Evolutionary conservation across 306 rosid genomes (phyloP), one percentile per base, ranked within the genome.

Genomic region (Senna siamea): DNA sequence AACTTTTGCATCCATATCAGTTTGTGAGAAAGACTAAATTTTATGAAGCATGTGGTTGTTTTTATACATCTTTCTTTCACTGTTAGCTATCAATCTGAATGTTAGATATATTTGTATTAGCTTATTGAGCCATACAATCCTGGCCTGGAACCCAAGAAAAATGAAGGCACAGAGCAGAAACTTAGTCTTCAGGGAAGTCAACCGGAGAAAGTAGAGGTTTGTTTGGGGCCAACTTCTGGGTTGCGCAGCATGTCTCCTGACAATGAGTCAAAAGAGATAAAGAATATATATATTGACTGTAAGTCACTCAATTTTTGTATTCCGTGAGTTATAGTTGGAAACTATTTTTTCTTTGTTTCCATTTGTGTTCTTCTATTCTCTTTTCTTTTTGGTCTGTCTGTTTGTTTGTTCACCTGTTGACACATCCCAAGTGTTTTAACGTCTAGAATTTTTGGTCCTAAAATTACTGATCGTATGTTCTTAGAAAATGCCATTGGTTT

Each of bases 271-370:
- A 91, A 89, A 82, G 91, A 78, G 64, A 88, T 91, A 82, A 91
- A 91, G 85, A 91, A 80, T 79, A 91, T 91, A 74, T 88, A 91
- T 50, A 67, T 91, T 53, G 97, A 89, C 75, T 87, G 97, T 91
- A 85, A 89, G 97, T 63, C 14, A 46, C 72, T 55, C 54, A 30
- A n/a, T 48, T 55, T 63, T 70, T 51, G 40, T 30, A 54, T 76
- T 46, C 63, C 32, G 19, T 15, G 1, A 40, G 52, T 40, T 11
- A 26, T 7, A 7, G 2, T 6, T 20, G 28, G 20, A 14, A 58
- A 58, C 64, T 28, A 14, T 57, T 26, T 55, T 23, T 14, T 35
- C 40, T 7, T 2, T 23, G 8, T 55, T 23, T 55, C 17, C n/a
- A 22, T 57, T 28, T 57, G 19, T 35, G 14, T 18, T 35, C 46